Evolutionary conservation across 2,329 filamentous ascomycete species (phyloP), one percentile per base, ranked within the genome.

Genomic region (Westerdykella ornata): DNA sequence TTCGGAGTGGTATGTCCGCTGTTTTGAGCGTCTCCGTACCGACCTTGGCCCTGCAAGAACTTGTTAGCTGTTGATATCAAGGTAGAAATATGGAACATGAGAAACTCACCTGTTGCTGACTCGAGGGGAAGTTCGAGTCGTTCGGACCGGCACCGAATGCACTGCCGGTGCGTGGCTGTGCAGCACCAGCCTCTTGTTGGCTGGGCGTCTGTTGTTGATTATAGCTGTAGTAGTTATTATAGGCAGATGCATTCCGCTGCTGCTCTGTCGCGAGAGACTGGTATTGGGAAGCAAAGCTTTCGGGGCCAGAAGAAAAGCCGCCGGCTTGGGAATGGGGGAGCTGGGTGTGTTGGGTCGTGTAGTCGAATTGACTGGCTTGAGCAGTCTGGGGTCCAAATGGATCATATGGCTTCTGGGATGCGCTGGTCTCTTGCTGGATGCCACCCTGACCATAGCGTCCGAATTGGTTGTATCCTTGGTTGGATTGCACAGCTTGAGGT

Each of bases 1-100:
- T 94, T 92, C 28, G 90, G 89, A 2, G 89, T 96, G 57, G 84
- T 90, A 65, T 92, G 84, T 34, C 88, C 90, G 63, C 88, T 95
- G 71, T 84, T 88, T 58, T 88, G 85, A 47, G 78, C 77, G 41
- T 94, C 88, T 48, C 80, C 76, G 57, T 82, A 83, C 53, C 82
- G 84, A 63, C 81, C 85, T 63, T 89, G 86, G 30, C 52, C 43
- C 57, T 66, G 51, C 38, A 43, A 33, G 28, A 5, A 31, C 9
- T 41, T 39, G 49, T 60, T 42, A 60, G 55, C 3, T 17, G 16
- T 15, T 13, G 3, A 17, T 30, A 20, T 19, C 30, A 20, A 12
- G 16, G 26, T 9, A 28, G 37, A 29, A 34, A 5, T 2, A 37
- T 34, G 14, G 28, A 29, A 36, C 14, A 1, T 37, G 15, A 16